A percentile compares a stretch with the other conserved stretches of the same genome.
These are phyloP conservation scores for Coprinellus micaceus DNA, from an alignment of 768 basidiomycete species.

Conservation along the genomic window DNA sequence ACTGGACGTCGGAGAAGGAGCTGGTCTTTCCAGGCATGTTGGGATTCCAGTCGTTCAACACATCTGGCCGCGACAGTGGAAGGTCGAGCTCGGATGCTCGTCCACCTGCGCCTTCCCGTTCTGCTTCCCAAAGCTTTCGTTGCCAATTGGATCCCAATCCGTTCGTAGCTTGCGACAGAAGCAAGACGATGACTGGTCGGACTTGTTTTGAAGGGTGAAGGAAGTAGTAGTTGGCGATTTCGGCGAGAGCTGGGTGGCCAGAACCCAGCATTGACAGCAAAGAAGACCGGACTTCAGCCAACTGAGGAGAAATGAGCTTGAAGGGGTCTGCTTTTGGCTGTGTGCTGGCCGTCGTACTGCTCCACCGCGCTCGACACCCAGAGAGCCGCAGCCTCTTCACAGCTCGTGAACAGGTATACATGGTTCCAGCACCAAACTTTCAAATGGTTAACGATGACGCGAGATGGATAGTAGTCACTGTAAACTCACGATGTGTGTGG, in stretches of 20 bases:
- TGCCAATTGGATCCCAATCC: conserved; percentile 70
- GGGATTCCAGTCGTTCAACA: conserved; percentile 90
- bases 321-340: conserved; percentile 55
- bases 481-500: no score
- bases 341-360: background rate
- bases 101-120: conserved; percentile 47
- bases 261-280: conserved; percentile 76
- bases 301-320: conserved; percentile 60
- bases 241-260: conserved; percentile 76
- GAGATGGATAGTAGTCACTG: no score
- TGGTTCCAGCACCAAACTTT: background rate
- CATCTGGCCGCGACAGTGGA: conserved; percentile 66
- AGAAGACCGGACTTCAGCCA: conserved; percentile 61
- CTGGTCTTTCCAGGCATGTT: conserved; percentile 59
- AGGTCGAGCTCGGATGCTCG: conserved; percentile 59
- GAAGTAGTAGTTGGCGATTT: conserved; percentile 92
- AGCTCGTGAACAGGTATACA: background rate
- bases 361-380: background rate
- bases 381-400: background rate
- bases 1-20: conserved; percentile 46
- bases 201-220: conserved; percentile 86
- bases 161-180: conserved; percentile 87
- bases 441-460: no score
- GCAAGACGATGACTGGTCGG: conserved; percentile 80
- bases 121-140: conserved; percentile 51